phyloP scores from a whole-genome alignment of 768 basidiomycete genomes.

The Russula sp. region DNA sequence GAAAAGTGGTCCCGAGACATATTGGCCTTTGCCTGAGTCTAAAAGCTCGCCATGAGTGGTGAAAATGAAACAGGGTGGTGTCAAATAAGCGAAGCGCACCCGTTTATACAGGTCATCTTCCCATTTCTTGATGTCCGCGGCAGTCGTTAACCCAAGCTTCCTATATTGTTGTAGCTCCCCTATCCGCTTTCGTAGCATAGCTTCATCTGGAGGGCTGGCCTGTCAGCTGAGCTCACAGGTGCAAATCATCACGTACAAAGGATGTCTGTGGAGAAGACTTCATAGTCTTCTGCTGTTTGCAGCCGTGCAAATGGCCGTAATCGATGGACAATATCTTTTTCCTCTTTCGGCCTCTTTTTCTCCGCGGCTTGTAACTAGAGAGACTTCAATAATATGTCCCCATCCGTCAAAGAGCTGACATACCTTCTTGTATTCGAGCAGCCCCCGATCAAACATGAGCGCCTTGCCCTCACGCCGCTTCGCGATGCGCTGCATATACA shows the following conservation, averaged over 20 bases:
- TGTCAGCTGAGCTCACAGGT: neutral
- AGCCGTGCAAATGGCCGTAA: constrained; percentile 88
- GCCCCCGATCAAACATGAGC: constrained; percentile 85
- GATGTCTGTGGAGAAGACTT: constrained; percentile 81
- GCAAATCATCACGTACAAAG: constrained; percentile 59
- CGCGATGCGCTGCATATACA: constrained; percentile 86
- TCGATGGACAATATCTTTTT: constrained; percentile 85
- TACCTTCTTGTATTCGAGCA: constrained; percentile 95
- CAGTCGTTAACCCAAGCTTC: constrained; percentile 75
- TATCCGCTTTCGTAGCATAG: constrained; percentile 81
- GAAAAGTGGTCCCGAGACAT: constrained; percentile 54
- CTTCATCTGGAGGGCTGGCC: constrained; percentile 66
- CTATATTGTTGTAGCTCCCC: constrained; percentile 90
- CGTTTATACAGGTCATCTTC: constrained; percentile 70
- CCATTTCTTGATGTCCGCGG: constrained; percentile 90
- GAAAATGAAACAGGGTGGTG: constrained; percentile 15
- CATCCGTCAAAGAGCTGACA: constrained; percentile 28
- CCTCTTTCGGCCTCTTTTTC: constrained; percentile 87
- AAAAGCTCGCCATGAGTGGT: constrained; percentile 20
- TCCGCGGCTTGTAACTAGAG: constrained; percentile 84
- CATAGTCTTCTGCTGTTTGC: constrained; percentile 90
- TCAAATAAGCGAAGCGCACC: constrained; percentile 45
- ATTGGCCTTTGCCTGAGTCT: constrained; percentile 64
- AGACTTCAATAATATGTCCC: constrained; percentile 25
- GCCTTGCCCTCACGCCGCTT: constrained; percentile 82